Base-by-base conservation (phyloP, 2,329 filamentous ascomycete species). In the Leptographium procerum region DNA sequence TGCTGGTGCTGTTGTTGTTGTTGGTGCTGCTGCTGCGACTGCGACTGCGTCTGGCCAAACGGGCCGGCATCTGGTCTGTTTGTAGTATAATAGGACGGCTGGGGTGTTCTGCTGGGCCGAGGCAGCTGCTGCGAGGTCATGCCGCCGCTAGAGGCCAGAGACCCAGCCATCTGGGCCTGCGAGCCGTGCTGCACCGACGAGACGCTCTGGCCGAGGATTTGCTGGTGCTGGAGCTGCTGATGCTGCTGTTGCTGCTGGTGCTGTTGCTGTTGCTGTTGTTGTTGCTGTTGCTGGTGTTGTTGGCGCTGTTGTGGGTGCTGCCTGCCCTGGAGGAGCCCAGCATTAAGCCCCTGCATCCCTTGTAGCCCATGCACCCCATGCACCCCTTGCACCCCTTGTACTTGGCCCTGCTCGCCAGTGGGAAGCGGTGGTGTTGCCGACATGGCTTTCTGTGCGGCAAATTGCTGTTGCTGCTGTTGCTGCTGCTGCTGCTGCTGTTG, bases 41-140 rank as follows among this genome's bases (percentile, higher is more conserved):
- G 61, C 28, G 19, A 57, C 48, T 56, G 62, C 58, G 55, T 58
- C 40, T 59, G 62, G 10, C 55, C 50, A 26, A 62, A 61, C 3
- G 54, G 58, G 26, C 26, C 22, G 13, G n/a, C 56, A 7, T 51
- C 29, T 7, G 56, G 10, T 8, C 60, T 34, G 28, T 22, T 57
- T 13, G 52, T 52, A 1, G 61, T 33, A 50, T 61, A 63, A 13
- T 58, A 61, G 22, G 62, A 22, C 43, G 52, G 13, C 52, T 61
- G 60, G 2, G 59, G 43, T 24, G 57, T 43, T 31, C 58, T 59
- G 36, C 26, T 61, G 1, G 61, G 59, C 4, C 58, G 62, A 1
- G 61, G 61, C 4, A 65, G 60, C 40, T 66, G 63, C 33, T 67
- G 66, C n/a, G 61, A 22, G 6, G 61, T n/a, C 10, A 65, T 52